phyloP scores from a whole-genome alignment of 2,329 filamentous ascomycete species.

The Chrysosporium keratinophilum region DNA sequence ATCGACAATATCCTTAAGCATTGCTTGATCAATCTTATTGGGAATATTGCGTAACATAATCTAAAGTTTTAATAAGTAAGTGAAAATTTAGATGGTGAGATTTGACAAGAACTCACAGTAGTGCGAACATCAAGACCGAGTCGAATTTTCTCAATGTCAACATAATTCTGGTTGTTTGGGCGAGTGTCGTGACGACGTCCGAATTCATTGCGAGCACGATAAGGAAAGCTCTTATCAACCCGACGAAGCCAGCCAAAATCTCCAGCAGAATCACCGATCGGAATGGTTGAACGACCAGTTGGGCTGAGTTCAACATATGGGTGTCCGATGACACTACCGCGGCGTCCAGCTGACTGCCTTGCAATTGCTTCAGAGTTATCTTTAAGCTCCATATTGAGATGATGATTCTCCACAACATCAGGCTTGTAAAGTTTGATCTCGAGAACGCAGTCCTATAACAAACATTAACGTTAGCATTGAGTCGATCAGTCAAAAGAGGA shows the following conservation, averaged over 20 bases:
- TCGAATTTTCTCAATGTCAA: slow-evolving; percentile 37
- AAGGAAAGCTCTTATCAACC: slow-evolving; percentile 23
- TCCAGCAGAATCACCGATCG: slow-evolving; percentile 26
- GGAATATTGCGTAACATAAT: slow-evolving; percentile 95
- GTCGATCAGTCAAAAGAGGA: neutral
- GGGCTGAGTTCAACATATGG: slow-evolving; percentile 29
- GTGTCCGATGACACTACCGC: slow-evolving; percentile 13
- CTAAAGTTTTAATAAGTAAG: slow-evolving; percentile 32
- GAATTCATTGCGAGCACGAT: slow-evolving; percentile 24
- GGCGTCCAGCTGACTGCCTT: slow-evolving; percentile 16
- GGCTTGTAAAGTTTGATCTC: slow-evolving; percentile 26
- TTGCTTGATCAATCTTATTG: slow-evolving; percentile 67
- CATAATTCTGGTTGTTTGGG: slow-evolving; percentile 34
- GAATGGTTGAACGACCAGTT: slow-evolving; percentile 33
- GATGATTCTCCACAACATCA: slow-evolving; percentile 20
- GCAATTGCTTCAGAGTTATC: slow-evolving; percentile 17
- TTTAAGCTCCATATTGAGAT: slow-evolving; percentile 15
- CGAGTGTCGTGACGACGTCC: slow-evolving; percentile 22
- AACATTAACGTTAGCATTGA: slow-evolving; percentile 3
- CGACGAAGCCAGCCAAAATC: slow-evolving; percentile 26
- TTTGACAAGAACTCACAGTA: slow-evolving; percentile 48
- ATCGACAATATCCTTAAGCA: slow-evolving; percentile 71
- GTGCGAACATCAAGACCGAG: slow-evolving; percentile 63
- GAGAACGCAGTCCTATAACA: slow-evolving; percentile 23
- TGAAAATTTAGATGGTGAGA: neutral